phyloP scores from a whole-genome alignment of 352 stramenopile species.

The Phytopythium sindhum region DNA sequence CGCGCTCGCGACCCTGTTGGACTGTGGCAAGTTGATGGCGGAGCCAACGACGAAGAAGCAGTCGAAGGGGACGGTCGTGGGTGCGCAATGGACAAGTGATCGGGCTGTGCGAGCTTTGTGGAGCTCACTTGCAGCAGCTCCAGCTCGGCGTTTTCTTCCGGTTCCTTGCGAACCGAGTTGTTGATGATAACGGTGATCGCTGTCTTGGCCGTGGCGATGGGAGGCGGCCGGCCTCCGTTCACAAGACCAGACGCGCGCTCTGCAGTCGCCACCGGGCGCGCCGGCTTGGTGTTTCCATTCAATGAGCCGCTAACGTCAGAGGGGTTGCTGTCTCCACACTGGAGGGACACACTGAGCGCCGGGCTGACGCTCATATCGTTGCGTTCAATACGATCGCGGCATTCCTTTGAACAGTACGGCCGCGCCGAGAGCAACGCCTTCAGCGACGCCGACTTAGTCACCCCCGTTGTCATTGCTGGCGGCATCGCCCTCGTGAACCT shows the following conservation, averaged over 20 bases:
- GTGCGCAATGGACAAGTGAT: neutral
- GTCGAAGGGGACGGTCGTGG: neutral
- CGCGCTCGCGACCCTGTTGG: neutral
- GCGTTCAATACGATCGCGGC: conserved; percentile 31
- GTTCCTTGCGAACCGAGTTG: neutral
- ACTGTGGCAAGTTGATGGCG: neutral
- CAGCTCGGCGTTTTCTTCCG: neutral
- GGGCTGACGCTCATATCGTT: conserved; percentile 40
- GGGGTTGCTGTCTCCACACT: neutral
- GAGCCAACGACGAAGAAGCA: neutral
- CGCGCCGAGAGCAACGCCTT: conserved; percentile 25
- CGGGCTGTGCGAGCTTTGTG: neutral
- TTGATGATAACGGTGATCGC: conserved; percentile 3
- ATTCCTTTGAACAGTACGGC: conserved; percentile 38
- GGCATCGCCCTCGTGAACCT: conserved; percentile 35
- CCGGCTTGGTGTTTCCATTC: neutral
- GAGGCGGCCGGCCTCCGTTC: neutral
- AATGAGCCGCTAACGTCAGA: neutral
- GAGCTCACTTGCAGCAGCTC: neutral
- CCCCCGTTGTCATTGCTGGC: neutral
- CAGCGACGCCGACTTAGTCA: conserved; percentile 17
- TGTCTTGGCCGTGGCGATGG: neutral
- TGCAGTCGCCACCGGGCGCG: too few species aligned
- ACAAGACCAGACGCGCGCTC: neutral
- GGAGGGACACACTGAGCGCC: conserved; percentile 20